Conservation (phyloP, 2,329 filamentous ascomycete species). For the Ceratocystis eucalypticola region DNA sequence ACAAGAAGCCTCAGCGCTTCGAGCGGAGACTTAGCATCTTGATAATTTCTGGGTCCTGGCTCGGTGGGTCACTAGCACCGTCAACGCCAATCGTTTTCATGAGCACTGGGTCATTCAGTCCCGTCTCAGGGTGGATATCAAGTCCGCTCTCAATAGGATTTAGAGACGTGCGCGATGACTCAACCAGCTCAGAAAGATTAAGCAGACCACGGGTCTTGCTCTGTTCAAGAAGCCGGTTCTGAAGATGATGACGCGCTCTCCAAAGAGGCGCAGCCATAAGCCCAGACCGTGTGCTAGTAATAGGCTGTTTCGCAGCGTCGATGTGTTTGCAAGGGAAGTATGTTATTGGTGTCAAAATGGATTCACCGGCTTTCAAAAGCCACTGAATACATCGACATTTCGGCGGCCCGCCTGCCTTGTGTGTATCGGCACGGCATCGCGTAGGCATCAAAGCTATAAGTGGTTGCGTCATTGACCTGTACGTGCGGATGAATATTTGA, state of each 20-base stretch:
- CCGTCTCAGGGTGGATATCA: slow-evolving; percentile 31
- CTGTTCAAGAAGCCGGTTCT: slow-evolving; percentile 10
- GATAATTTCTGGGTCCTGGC: slow-evolving; percentile 29
- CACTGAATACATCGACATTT: slow-evolving; percentile 21
- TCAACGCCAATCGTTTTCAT: slow-evolving; percentile 23
- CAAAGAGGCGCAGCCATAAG: slow-evolving; percentile 16
- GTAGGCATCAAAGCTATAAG: slow-evolving; percentile 20
- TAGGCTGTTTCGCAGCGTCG: slow-evolving; percentile 15
- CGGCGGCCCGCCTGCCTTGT: slow-evolving; percentile 16
- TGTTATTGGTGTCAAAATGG: slow-evolving; percentile 21
- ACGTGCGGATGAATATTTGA: slow-evolving; percentile 20
- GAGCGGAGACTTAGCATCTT: slow-evolving; percentile 20
- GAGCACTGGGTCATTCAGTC: slow-evolving; percentile 30
- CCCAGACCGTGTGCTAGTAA: neutral
- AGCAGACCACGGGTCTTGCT: slow-evolving; percentile 20
- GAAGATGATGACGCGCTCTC: slow-evolving; percentile 14
- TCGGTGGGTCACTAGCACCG: slow-evolving; percentile 27
- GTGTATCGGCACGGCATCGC: slow-evolving; percentile 16
- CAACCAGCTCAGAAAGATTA: slow-evolving; percentile 26
- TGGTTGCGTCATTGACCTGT: slow-evolving; percentile 19
- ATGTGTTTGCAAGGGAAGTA: slow-evolving; percentile 22
- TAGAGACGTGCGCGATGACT: slow-evolving; percentile 25
- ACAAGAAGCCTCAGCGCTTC: neutral
- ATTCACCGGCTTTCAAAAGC: slow-evolving; percentile 22
- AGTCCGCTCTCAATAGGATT: slow-evolving; percentile 24